These are phyloP conservation scores for Vitis labrusca DNA, from an alignment of 164 flowering plant species.

Conservation along the genomic window DNA sequence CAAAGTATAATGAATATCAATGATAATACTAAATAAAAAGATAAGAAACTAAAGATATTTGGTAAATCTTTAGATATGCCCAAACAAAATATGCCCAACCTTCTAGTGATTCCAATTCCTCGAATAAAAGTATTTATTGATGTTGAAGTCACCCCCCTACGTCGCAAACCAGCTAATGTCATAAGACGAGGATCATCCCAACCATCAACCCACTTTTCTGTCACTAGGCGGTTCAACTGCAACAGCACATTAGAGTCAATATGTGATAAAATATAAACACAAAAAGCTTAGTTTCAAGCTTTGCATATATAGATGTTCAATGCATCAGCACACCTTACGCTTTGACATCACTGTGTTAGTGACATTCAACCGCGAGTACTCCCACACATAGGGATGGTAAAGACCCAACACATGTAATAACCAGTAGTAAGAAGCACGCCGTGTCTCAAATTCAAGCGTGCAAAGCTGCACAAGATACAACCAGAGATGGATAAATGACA, in stretches of 20 bases:
- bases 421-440: conserved; percentile 99
- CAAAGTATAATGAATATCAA: conserved; percentile 1
- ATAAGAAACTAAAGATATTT: not conserved
- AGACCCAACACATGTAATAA: conserved; percentile 73
- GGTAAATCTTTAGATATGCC: not conserved
- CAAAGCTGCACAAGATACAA: conserved; percentile 62
- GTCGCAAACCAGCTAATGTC: conserved; percentile 94
- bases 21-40: not conserved
- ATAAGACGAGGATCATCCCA: conserved; percentile 99
- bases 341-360: conserved; percentile 98
- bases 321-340: conserved; percentile 63
- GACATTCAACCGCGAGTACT: conserved; percentile 88
- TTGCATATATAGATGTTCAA: not conserved
- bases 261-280: not conserved
- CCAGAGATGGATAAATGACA: not conserved
- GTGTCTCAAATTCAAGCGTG: conserved; percentile 97
- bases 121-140: conserved; percentile 87
- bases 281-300: not conserved
- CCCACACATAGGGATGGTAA: conserved; percentile 95
- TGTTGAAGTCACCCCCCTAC: conserved; percentile 85
- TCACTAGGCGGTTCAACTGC: conserved; percentile 87
- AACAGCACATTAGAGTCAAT: not conserved
- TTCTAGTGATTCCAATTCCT: conserved; percentile 96
- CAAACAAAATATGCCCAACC: conserved; percentile 37
- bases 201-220: conserved; percentile 91